Base-by-base conservation (phyloP, 495 filamentous ascomycete species). In the Lasiosphaeriaceae sp. region DNA sequence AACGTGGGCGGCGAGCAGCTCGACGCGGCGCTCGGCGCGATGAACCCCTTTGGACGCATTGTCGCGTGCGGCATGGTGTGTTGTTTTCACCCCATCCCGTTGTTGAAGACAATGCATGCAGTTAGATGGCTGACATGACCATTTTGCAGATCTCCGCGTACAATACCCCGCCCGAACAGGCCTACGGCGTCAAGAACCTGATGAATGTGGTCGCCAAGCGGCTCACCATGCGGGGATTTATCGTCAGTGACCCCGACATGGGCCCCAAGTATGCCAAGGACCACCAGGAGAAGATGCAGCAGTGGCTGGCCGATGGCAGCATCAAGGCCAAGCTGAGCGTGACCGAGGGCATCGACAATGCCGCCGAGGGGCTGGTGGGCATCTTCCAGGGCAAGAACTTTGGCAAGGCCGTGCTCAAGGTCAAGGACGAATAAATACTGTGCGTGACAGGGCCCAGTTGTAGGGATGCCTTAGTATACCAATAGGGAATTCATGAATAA, bases 1-100 rank as follows among this genome's bases (percentile, higher is more conserved):
- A 96, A 96, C 59, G 92, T 97, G 19, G 92, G 92, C 8, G 92
- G 92, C 8, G 90, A 93, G 75, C 86, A 90, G 60, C 76, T 96
- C 35, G 88, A 92, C 59, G 91, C 90, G 21, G 82, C 88, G 0
- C 64, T 97, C 9, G 76, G 82, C 11, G 76, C 75, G 24, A 74
- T 95, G 73, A 96, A 90, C 47, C 54, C 74, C 26, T 84, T 73
- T 57, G 93, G 90, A 1, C 78, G 93, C 22, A 83, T 96, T 37
- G 72, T 86, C 68, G 77, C 71, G 56, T 84, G 73, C 54, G 75
- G 77, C 24, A 79, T 79, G 76, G 64, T 79, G 34, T 65, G 70
- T 63, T 24, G 9, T 31, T 63, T 35, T 50, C 24, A 20, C 55
- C 57, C 41, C 55, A 48, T 50, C 57, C 53, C 47, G n/a, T n/a